phyloP scores from a whole-genome alignment of 345 rosid species.

The Ceriops zippeliana region DNA sequence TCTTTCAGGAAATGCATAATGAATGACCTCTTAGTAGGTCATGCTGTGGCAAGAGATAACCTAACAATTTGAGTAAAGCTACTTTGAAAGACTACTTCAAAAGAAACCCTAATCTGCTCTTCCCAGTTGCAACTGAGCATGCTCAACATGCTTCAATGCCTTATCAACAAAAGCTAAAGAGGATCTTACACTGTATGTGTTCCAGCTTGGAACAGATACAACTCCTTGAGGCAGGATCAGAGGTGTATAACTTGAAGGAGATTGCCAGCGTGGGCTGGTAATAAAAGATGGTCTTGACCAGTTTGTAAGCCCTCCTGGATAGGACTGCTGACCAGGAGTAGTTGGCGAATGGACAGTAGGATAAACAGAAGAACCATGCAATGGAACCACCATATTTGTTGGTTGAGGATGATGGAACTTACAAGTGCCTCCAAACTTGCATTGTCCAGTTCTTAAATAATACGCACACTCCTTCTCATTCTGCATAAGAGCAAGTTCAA shows the following conservation, averaged over 20 bases:
- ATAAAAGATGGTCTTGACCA: constrained; percentile 93
- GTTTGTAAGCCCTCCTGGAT: constrained; percentile 55
- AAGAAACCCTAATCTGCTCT: neutral
- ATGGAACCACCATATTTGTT: constrained; percentile 70
- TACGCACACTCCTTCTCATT: constrained; percentile 86
- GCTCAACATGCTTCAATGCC: neutral
- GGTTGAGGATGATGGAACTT: constrained; percentile 97
- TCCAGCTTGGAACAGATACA: constrained; percentile 94
- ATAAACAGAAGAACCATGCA: constrained; percentile 72
- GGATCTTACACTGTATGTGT: constrained; percentile 67
- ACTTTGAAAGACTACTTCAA: no score
- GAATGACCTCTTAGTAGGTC: no score
- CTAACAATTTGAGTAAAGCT: no score
- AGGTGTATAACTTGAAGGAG: constrained; percentile 77
- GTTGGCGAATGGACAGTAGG: constrained; percentile 70
- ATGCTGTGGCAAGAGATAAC: no score
- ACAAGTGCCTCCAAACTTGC: constrained; percentile 92
- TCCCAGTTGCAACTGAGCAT: neutral
- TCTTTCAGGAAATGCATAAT: no score
- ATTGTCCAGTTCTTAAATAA: constrained; percentile 93
- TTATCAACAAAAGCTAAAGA: neutral
- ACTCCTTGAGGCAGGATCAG: constrained; percentile 85
- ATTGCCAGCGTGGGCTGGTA: constrained; percentile 95
- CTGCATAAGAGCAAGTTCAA: constrained; percentile 36
- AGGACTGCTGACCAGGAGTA: constrained; percentile 67